A percentile compares a stretch with the other conserved stretches of the same genome.
phyloP scores from a whole-genome alignment of 805 yeast genomes.

The Pichia insulana region DNA sequence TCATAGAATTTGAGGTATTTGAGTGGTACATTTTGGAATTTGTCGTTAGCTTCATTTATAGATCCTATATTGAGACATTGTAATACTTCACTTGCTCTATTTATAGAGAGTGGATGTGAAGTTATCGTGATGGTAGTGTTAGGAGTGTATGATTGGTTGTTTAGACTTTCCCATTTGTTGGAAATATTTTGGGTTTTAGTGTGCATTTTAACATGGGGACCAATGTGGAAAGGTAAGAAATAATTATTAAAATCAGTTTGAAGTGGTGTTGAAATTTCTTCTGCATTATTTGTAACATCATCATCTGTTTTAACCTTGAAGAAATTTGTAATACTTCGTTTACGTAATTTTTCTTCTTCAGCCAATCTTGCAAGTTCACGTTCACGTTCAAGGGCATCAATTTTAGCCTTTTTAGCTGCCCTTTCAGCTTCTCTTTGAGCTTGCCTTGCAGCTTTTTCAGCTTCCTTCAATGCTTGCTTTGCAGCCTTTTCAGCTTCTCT shows the following conservation, averaged over 20 bases:
- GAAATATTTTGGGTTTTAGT: not conserved
- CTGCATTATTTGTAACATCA: not conserved
- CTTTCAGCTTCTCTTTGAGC: constrained; percentile 7
- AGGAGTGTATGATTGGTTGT: not conserved
- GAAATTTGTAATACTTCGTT: constrained; percentile 27
- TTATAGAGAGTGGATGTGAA: not conserved
- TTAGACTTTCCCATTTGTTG: constrained; percentile 9
- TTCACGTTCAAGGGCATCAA: constrained; percentile 5
- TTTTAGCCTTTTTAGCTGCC: constrained; percentile 10
- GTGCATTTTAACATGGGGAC: constrained; percentile 18
- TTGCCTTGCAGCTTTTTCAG: constrained; percentile 1
- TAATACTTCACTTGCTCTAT: constrained; percentile 23
- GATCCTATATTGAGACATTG: constrained; percentile 27
- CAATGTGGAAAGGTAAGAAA: constrained; percentile 25
- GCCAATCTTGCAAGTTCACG: constrained; percentile 3
- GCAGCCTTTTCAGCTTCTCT: not conserved
- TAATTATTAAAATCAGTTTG: constrained; percentile 17
- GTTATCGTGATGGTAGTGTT: not conserved
- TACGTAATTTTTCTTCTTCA: constrained; percentile 20
- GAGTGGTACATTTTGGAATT: constrained; percentile 29
- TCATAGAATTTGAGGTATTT: constrained; percentile 32
- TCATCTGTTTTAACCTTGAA: constrained; percentile 20
- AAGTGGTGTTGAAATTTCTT: not conserved
- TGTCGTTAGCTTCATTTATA: constrained; percentile 24
- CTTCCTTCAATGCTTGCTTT: constrained; percentile 2